Conservation (phyloP, 108 stramenopile species). For the Thalassiosira profunda region DNA sequence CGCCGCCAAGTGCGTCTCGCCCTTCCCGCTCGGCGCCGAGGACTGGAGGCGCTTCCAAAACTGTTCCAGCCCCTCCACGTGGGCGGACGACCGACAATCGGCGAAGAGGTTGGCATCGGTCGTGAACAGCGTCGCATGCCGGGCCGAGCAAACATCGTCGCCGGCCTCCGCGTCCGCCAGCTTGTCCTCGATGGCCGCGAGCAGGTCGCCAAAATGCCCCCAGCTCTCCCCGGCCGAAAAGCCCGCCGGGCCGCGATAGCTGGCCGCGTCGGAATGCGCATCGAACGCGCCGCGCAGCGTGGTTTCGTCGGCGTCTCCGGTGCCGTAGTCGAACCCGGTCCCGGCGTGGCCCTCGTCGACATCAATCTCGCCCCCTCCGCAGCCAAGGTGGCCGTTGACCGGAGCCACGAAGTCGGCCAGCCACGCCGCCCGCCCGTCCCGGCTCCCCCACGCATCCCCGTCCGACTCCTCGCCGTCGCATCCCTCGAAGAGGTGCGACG, state of each 20-base stretch:
- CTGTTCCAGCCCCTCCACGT: slow-evolving; percentile 16
- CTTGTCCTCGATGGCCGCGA: slow-evolving; percentile 21
- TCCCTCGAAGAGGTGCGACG: slow-evolving; percentile 14
- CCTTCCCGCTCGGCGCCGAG: too few relatives aligned
- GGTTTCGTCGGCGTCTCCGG: not conserved
- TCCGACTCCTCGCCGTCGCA: not conserved
- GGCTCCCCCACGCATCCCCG: not conserved
- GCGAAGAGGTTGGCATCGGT: slow-evolving; percentile 49
- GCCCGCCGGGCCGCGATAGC: not conserved
- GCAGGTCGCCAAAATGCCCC: slow-evolving; percentile 45
- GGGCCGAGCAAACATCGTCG: not conserved
- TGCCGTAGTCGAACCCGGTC: not conserved
- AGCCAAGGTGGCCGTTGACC: slow-evolving; percentile 24
- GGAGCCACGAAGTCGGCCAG: slow-evolving; percentile 24
- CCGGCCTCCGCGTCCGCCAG: not conserved
- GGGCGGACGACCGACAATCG: slow-evolving; percentile 21
- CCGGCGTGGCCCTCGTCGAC: not conserved
- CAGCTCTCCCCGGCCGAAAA: slow-evolving; percentile 34
- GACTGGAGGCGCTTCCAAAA: slow-evolving; percentile 44
- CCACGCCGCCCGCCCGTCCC: slow-evolving; percentile 16
- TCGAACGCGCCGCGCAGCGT: too few relatives aligned
- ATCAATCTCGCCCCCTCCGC: not conserved
- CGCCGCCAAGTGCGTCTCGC: too few relatives aligned
- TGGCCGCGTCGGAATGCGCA: not conserved
- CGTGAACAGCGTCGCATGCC: slow-evolving; percentile 38